Conservation (phyloP, 257 asterid species). For the Gynochthodes officinalis region DNA sequence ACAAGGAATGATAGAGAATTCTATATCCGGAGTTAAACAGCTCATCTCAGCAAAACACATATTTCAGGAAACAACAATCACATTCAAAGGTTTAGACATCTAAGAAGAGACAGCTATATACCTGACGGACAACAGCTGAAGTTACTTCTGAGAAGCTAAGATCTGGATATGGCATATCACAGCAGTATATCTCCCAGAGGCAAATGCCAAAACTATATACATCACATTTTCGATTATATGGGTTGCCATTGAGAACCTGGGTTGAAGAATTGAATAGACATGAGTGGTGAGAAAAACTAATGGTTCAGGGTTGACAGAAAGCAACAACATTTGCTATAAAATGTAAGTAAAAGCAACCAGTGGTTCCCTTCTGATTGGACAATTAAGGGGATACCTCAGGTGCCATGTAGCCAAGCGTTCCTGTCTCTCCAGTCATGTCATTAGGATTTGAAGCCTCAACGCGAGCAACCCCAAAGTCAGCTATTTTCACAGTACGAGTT, state of each 20-base stretch:
- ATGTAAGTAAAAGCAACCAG: not conserved
- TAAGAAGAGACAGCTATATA: constrained; percentile 8
- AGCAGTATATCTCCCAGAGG: constrained; percentile 92
- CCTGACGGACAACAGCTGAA: constrained; percentile 88
- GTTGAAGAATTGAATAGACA: not conserved
- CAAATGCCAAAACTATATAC: constrained; percentile 92
- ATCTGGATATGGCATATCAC: constrained; percentile 91
- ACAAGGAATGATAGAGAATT: too few species aligned
- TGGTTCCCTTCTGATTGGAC: not conserved
- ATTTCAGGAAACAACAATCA: not conserved
- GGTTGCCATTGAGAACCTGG: constrained; percentile 80
- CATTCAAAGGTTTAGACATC: not conserved
- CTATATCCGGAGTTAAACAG: not conserved
- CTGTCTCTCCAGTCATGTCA: constrained; percentile 96
- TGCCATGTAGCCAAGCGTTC: constrained; percentile 95
- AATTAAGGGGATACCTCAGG: constrained; percentile 70
- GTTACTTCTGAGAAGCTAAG: constrained; percentile 89
- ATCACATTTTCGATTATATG: constrained; percentile 83
- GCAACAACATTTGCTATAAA: not conserved
- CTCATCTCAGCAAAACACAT: not conserved
- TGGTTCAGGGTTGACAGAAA: not conserved
- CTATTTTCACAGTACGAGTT: constrained; percentile 62
- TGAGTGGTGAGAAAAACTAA: constrained; percentile 1
- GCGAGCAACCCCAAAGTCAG: constrained; percentile 96
- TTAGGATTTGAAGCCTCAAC: constrained; percentile 85